Evolutionary conservation across 2,329 filamentous ascomycete genomes (phyloP).

Genomic region (Trichoderma harzianum): DNA sequence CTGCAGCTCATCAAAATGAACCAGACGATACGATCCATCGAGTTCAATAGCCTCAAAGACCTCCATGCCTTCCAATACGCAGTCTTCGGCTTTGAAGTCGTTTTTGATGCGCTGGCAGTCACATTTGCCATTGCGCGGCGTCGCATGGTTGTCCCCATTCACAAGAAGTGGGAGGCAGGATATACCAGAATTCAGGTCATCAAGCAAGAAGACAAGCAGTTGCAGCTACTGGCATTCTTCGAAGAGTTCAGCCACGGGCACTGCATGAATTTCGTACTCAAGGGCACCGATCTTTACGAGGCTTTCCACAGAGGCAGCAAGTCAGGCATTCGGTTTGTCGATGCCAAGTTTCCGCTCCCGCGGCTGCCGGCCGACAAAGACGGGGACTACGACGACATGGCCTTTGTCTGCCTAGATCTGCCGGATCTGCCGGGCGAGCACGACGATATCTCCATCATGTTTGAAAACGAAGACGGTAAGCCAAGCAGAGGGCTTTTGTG

Average conservation of each 20-base stretch:
- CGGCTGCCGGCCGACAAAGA: conserved; percentile 52
- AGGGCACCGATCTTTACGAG: conserved; percentile 81
- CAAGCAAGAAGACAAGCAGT: conserved; percentile 63
- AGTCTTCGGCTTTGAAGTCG: conserved; percentile 74
- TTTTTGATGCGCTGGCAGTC: conserved; percentile 68
- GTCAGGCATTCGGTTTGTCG: conserved; percentile 72
- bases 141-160: conserved; percentile 85
- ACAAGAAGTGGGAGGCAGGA: conserved; percentile 91
- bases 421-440: conserved; percentile 89
- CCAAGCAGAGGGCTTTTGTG: conserved; percentile 21
- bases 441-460: conserved; percentile 83
- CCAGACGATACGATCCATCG: conserved; percentile 68
- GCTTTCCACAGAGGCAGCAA: conserved; percentile 61
- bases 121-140: conserved; percentile 79
- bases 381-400: conserved; percentile 55
- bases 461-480: conserved; percentile 75
- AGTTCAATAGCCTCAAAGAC: conserved; percentile 62
- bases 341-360: conserved; percentile 86
- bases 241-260: conserved; percentile 82
- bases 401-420: conserved; percentile 81
- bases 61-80: conserved; percentile 77
- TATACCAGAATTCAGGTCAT: conserved; percentile 77
- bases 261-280: conserved; percentile 84
- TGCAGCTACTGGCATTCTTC: conserved; percentile 83
- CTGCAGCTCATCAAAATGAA: conserved; percentile 55